Evolutionary conservation across 306 rosid species (phyloP).

Genomic region (Pyrus communis): DNA sequence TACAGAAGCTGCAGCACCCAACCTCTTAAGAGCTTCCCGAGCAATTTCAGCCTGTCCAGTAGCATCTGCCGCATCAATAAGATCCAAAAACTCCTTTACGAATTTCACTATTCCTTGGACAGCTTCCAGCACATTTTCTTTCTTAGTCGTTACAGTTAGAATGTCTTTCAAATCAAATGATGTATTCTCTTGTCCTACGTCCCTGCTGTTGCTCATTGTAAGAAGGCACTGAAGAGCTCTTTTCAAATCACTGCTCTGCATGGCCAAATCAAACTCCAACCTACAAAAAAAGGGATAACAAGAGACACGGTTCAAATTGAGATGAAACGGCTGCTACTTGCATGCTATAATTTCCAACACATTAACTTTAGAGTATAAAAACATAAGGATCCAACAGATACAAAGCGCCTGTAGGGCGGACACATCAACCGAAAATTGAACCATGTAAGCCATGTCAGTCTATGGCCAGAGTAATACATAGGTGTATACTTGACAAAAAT

Average conservation of each 20-base stretch:
- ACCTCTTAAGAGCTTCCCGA: conserved; percentile 90
- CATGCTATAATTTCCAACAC: not conserved
- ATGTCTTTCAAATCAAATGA: conserved; percentile 92
- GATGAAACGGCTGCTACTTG: not conserved
- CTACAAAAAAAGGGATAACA: conserved; percentile 28
- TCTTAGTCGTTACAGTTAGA: conserved; percentile 76
- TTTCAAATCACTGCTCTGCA: conserved; percentile 92
- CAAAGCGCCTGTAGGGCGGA: not conserved
- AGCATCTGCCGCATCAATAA: conserved; percentile 98
- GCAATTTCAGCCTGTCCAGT: conserved; percentile 98
- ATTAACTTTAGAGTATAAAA: not conserved
- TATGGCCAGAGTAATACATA: not conserved
- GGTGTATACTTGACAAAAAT: not conserved
- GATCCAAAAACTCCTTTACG: conserved; percentile 90
- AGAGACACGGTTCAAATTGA: not conserved
- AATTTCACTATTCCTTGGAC: conserved; percentile 94
- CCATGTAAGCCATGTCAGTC: not conserved
- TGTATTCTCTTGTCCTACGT: conserved; percentile 65
- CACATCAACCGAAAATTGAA: not conserved
- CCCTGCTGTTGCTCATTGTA: conserved; percentile 98
- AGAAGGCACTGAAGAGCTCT: conserved; percentile 99
- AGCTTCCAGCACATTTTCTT: conserved; percentile 71
- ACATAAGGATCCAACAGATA: not conserved
- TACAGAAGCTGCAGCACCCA: conserved; percentile 91
- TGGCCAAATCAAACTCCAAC: conserved; percentile 96